These are phyloP conservation scores for Suillus variegatus DNA, from an alignment of 768 basidiomycete species.

Conservation along the genomic window DNA sequence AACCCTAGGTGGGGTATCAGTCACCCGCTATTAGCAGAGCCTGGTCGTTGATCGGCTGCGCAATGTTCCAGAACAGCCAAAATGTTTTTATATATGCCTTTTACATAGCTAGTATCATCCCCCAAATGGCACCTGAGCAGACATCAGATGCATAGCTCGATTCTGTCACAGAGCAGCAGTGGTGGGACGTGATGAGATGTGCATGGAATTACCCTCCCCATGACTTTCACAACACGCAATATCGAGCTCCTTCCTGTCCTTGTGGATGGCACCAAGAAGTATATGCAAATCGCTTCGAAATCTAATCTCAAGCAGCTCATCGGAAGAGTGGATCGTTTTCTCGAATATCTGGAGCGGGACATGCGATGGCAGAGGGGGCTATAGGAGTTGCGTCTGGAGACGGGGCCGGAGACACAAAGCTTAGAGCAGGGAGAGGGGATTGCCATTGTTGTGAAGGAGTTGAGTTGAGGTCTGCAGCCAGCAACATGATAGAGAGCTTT, in stretches of 20 bases:
- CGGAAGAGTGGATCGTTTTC: background rate
- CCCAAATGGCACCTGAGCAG: background rate
- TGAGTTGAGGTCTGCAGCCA: background rate
- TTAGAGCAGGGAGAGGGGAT: background rate
- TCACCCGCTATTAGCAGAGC: too few species aligned
- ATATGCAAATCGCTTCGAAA: background rate
- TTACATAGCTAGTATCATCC: background rate
- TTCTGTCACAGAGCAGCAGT: background rate
- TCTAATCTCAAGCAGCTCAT: background rate
- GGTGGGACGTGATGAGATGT: background rate
- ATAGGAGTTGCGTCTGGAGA: background rate
- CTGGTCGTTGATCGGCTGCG: too few species aligned
- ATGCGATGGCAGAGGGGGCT: too few species aligned
- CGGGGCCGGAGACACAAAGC: background rate
- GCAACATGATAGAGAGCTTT: background rate
- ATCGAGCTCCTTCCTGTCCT: background rate
- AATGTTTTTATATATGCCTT: background rate
- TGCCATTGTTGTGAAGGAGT: background rate
- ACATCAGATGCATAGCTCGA: background rate
- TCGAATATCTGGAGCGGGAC: background rate
- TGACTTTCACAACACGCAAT: background rate
- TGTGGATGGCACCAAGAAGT: background rate
- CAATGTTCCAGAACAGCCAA: too few species aligned
- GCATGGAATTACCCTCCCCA: background rate
- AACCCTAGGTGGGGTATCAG: too few species aligned